Evolutionary conservation across 192 early-diverging fungal species (phyloP).

Genomic region (Kappamyces sp.): DNA sequence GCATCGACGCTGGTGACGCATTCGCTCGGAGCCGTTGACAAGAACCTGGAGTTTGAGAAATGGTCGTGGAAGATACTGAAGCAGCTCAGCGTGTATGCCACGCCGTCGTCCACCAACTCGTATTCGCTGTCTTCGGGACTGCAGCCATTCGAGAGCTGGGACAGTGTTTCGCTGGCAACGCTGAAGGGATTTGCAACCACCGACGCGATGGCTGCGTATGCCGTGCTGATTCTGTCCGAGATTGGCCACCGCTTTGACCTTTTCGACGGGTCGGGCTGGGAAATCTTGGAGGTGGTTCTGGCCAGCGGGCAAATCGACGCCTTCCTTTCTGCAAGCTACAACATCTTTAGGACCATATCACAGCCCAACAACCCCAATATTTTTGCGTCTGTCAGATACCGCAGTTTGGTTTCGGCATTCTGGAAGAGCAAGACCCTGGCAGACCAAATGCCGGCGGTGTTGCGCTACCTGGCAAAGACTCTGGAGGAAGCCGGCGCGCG

Average conservation of each 20-base stretch:
- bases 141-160: conserved; percentile 23
- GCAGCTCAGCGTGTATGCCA: conserved; percentile 24
- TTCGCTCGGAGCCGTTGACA: conserved; percentile 1
- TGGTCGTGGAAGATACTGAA: conserved; percentile 35
- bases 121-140: conserved; percentile 17
- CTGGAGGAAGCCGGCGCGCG: background rate
- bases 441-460: background rate
- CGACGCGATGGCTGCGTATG: conserved; percentile 30
- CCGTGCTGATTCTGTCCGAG: conserved; percentile 33
- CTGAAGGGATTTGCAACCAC: conserved; percentile 25
- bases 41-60: conserved; percentile 28
- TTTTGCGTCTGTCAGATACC: background rate
- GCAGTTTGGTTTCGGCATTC: conserved; percentile 12
- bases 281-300: conserved; percentile 21
- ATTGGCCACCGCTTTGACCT: conserved; percentile 24
- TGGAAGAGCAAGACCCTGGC: conserved; percentile 7
- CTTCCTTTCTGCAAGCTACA: conserved; percentile 15
- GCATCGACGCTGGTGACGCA: conserved; percentile 10
- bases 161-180: conserved; percentile 29
- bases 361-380: conserved; percentile 1
- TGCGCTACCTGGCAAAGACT: background rate
- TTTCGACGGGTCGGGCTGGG: conserved; percentile 33
- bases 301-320: conserved; percentile 14
- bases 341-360: conserved; percentile 21
- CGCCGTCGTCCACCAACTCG: conserved; percentile 22